phyloP scores from a whole-genome alignment of 495 filamentous ascomycete genomes.

The Aspergillus diversus region DNA sequence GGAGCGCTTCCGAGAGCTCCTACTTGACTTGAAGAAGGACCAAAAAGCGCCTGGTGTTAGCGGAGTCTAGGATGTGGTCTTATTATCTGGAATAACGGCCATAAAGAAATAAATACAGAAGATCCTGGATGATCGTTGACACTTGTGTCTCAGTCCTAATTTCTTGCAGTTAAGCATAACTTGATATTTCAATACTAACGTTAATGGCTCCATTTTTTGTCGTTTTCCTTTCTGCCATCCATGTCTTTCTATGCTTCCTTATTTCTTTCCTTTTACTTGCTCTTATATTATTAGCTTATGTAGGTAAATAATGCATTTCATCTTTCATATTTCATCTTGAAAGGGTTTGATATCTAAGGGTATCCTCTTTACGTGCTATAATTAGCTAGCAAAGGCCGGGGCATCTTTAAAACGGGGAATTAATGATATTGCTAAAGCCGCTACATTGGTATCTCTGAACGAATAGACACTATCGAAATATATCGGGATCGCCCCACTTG shows the following conservation, averaged over 20 bases:
- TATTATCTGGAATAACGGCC: conserved; percentile 4
- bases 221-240: conserved; percentile 26
- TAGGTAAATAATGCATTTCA: conserved; percentile 30
- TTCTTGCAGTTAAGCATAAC: background rate
- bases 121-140: conserved; percentile 11
- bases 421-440: conserved; percentile 7
- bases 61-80: conserved; percentile 38
- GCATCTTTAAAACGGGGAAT: background rate
- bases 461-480: conserved; percentile 36
- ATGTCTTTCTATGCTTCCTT: conserved; percentile 28
- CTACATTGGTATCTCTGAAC: conserved; percentile 25
- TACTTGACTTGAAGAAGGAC: conserved; percentile 88
- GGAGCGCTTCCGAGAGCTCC: conserved; percentile 89
- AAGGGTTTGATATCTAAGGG: too few species aligned
- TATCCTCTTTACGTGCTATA: too few species aligned
- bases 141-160: background rate
- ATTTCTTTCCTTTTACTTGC: conserved; percentile 18
- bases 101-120: background rate
- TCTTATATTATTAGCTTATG: conserved; percentile 29
- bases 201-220: conserved; percentile 18
- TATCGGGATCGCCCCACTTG: conserved; percentile 47
- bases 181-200: conserved; percentile 3
- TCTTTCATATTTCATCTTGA: background rate
- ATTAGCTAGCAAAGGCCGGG: background rate
- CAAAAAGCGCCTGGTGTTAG: conserved; percentile 85